Percentiles rank a stretch among this genome's conserved stretches.
phyloP scores from a whole-genome alignment of 768 basidiomycete genomes.

The Neoboletus subvelutipes region DNA sequence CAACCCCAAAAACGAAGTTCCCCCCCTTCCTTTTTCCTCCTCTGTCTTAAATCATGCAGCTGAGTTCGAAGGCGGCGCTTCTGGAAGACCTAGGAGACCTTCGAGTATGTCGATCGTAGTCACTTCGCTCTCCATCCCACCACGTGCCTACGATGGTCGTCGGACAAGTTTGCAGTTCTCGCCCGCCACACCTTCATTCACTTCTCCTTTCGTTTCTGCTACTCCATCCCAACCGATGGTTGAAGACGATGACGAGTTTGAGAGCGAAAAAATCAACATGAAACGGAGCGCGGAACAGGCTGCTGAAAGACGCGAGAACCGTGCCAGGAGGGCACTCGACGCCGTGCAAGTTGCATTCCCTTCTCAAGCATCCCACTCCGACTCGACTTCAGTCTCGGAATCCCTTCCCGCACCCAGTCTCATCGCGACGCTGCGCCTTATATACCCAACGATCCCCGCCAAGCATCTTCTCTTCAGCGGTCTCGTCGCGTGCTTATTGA shows the following conservation, averaged over 20 bases:
- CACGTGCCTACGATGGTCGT: conserved; percentile 29
- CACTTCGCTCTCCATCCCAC: conserved; percentile 30
- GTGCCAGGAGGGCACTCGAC: conserved; percentile 12
- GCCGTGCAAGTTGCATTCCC: not conserved
- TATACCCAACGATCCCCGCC: conserved; percentile 71
- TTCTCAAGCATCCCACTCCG: conserved; percentile 9
- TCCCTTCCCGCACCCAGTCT: conserved; percentile 19
- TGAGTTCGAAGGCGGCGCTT: conserved; percentile 23
- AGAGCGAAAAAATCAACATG: conserved; percentile 45
- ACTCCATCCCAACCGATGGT: conserved; percentile 22
- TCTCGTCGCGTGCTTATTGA: conserved; percentile 62
- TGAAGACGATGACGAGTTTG: conserved; percentile 41
- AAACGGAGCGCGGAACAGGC: conserved; percentile 41
- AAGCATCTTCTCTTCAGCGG: conserved; percentile 73
- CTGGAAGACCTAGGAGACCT: conserved; percentile 19
- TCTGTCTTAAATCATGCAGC: conserved; percentile 20
- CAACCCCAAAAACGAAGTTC: not conserved
- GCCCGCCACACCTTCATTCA: conserved; percentile 48
- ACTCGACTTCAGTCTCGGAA: not conserved
- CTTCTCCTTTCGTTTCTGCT: conserved; percentile 22
- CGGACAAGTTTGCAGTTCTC: conserved; percentile 64
- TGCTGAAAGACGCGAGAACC: conserved; percentile 35
- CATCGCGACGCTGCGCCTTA: conserved; percentile 45
- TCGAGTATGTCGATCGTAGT: conserved; percentile 42
- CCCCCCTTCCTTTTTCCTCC: conserved; percentile 22